Conservation (phyloP, 306 rosid species). For the Dryas drummondii region DNA sequence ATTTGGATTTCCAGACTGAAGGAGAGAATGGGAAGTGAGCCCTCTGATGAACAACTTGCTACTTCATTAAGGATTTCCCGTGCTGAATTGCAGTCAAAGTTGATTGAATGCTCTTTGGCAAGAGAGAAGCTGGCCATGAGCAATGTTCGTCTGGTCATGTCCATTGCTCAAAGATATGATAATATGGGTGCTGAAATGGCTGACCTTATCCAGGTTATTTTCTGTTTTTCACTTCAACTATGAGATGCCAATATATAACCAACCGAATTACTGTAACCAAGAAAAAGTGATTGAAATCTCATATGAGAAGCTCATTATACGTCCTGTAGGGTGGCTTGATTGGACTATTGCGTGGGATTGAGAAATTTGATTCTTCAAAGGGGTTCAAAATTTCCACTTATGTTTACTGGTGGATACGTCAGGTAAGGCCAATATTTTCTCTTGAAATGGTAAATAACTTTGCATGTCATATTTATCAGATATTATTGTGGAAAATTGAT, state of each 20-base stretch:
- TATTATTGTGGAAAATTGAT: not conserved
- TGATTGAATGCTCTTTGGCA: slow-evolving; percentile 74
- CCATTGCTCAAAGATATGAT: slow-evolving; percentile 93
- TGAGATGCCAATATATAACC: slow-evolving; percentile 10
- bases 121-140: slow-evolving; percentile 93
- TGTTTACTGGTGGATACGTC: slow-evolving; percentile 99
- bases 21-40: slow-evolving; percentile 83
- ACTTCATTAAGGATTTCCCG: slow-evolving; percentile 72
- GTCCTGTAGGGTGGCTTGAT: slow-evolving; percentile 83
- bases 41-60: slow-evolving; percentile 84
- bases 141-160: slow-evolving; percentile 90
- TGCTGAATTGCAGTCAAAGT: slow-evolving; percentile 53
- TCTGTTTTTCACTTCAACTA: slow-evolving; percentile 7
- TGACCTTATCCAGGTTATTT: slow-evolving; percentile 88
- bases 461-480: slow-evolving; percentile 1
- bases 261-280: not conserved
- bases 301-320: slow-evolving; percentile 13
- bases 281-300: slow-evolving; percentile 7
- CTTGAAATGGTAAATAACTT: slow-evolving; percentile 13
- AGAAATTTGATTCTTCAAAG: slow-evolving; percentile 90
- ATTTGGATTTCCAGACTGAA: slow-evolving; percentile 56
- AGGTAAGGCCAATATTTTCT: slow-evolving; percentile 49
- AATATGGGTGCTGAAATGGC: slow-evolving; percentile 91
- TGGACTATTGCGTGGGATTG: slow-evolving; percentile 93
- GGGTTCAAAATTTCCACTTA: slow-evolving; percentile 95